Evolutionary conservation across 2,329 filamentous ascomycete species (phyloP).

Genomic region (Arachnomyces sp.): DNA sequence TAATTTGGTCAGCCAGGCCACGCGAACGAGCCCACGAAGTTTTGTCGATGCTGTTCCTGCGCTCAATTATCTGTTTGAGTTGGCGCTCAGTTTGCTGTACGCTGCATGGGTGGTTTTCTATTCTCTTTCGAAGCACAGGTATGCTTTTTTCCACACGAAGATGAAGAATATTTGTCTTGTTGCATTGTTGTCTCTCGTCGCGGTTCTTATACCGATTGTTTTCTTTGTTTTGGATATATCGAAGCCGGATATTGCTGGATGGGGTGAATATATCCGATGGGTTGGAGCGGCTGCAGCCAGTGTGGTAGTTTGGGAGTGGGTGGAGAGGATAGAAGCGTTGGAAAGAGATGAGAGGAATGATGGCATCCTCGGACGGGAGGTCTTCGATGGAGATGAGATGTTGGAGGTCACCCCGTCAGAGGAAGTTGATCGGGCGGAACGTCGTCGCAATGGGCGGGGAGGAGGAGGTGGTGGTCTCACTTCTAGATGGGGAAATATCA

Average conservation of each 20-base stretch:
- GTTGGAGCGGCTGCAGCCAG: constrained; percentile 90
- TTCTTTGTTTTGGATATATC: constrained; percentile 91
- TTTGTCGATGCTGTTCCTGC: constrained; percentile 89
- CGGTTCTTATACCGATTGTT: constrained; percentile 80
- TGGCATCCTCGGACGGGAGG: constrained; percentile 78
- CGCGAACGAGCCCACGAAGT: constrained; percentile 48
- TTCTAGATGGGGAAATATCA: constrained; percentile 32
- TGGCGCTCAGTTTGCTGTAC: constrained; percentile 78
- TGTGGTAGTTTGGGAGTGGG: constrained; percentile 98
- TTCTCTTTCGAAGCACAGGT: constrained; percentile 80
- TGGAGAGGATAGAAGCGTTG: constrained; percentile 84
- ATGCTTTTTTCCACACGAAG: constrained; percentile 79
- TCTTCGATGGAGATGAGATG: constrained; percentile 93
- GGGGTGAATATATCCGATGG: constrained; percentile 94
- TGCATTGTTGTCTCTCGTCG: constrained; percentile 65
- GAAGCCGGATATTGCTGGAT: constrained; percentile 74
- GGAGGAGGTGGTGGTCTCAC: constrained; percentile 22
- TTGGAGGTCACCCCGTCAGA: constrained; percentile 58
- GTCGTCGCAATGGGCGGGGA: constrained; percentile 31
- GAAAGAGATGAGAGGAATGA: constrained; percentile 92
- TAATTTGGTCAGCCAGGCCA: constrained; percentile 58
- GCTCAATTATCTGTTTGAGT: constrained; percentile 80
- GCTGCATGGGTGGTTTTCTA: constrained; percentile 94
- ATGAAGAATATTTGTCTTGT: constrained; percentile 86
- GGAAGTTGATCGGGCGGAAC: constrained; percentile 41